These are phyloP conservation scores for Lotmaria passim DNA, from an alignment of 208 protist genomes.

Conservation along the genomic window DNA sequence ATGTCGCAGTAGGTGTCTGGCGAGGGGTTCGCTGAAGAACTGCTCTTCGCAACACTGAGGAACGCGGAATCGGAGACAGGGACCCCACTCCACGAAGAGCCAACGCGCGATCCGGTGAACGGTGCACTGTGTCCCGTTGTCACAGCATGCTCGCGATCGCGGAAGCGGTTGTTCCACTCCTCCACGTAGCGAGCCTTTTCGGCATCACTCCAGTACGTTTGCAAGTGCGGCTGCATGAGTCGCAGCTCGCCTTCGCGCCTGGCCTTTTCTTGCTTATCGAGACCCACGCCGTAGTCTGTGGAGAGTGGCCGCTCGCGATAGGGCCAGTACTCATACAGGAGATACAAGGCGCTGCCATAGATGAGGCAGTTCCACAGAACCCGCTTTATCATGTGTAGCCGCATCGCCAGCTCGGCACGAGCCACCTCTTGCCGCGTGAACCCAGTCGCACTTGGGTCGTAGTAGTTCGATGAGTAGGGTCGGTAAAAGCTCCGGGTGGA, in stretches of 20 bases:
- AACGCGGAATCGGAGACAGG: neutral
- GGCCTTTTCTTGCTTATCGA: constrained; percentile 12
- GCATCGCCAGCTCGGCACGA: constrained; percentile 27
- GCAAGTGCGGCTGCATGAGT: constrained; percentile 16
- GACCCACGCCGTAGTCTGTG: constrained; percentile 13
- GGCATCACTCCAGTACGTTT: constrained; percentile 22
- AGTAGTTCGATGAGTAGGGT: constrained; percentile 33
- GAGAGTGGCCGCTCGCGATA: no score
- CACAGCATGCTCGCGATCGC: constrained; percentile 3
- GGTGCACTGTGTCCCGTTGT: neutral
- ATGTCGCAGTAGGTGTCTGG: constrained; percentile 3
- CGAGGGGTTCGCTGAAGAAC: neutral
- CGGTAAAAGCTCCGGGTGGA: constrained; percentile 55
- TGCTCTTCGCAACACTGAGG: neutral
- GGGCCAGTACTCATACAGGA: constrained; percentile 29
- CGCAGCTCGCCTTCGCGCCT: constrained; percentile 3
- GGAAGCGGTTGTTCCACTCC: constrained; percentile 25
- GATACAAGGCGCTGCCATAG: constrained; percentile 38
- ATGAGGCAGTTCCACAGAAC: constrained; percentile 42
- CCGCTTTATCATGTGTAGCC: constrained; percentile 15
- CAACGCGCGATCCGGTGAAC: neutral
- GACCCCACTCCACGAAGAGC: neutral
- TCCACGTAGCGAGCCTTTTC: constrained; percentile 24
- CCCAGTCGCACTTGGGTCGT: constrained; percentile 33
- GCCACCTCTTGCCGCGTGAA: constrained; percentile 47